phyloP scores from a whole-genome alignment of 495 filamentous ascomycete species.

The Collariella sp. region DNA sequence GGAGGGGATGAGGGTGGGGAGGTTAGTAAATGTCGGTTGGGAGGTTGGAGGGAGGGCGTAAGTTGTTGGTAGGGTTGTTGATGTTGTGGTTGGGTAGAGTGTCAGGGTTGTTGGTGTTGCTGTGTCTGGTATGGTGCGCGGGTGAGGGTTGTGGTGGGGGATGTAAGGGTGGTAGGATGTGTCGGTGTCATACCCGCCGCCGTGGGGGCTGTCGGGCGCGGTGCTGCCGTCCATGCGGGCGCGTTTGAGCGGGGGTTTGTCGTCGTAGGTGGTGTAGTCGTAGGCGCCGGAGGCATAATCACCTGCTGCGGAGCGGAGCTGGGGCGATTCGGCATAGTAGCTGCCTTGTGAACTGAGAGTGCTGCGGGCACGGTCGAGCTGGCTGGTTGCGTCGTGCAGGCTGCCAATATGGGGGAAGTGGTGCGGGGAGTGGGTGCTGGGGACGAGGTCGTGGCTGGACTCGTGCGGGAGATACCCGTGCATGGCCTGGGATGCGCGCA shows the following conservation, averaged over 20 bases:
- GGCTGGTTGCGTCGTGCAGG: slow-evolving; percentile 13
- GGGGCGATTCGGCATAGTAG: slow-evolving; percentile 21
- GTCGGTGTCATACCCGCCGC: slow-evolving; percentile 14
- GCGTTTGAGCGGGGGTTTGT: slow-evolving; percentile 14
- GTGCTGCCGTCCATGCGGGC: slow-evolving; percentile 10
- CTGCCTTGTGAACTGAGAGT: slow-evolving; percentile 17
- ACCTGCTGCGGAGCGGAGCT: slow-evolving; percentile 12
- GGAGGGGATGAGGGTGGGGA: too few species aligned
- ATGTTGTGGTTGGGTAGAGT: too few species aligned
- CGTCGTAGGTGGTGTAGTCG: slow-evolving; percentile 16
- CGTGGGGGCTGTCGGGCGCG: slow-evolving; percentile 5
- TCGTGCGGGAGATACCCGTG: slow-evolving; percentile 15
- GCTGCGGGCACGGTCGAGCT: slow-evolving; percentile 14
- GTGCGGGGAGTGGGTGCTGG: slow-evolving; percentile 14
- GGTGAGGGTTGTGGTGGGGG: neutral
- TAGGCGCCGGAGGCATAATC: slow-evolving; percentile 15
- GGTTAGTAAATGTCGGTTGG: too few species aligned
- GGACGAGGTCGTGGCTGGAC: slow-evolving; percentile 18
- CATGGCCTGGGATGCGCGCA: slow-evolving; percentile 9
- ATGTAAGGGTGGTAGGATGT: slow-evolving; percentile 6
- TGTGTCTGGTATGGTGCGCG: slow-evolving; percentile 23
- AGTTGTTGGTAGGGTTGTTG: too few species aligned
- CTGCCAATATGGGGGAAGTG: slow-evolving; percentile 15
- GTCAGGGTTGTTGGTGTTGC: too few species aligned
- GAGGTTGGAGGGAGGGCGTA: too few species aligned